phyloP scores from a whole-genome alignment of 1,284 basidiomycete species.

The Fomitopsis palustris region DNA sequence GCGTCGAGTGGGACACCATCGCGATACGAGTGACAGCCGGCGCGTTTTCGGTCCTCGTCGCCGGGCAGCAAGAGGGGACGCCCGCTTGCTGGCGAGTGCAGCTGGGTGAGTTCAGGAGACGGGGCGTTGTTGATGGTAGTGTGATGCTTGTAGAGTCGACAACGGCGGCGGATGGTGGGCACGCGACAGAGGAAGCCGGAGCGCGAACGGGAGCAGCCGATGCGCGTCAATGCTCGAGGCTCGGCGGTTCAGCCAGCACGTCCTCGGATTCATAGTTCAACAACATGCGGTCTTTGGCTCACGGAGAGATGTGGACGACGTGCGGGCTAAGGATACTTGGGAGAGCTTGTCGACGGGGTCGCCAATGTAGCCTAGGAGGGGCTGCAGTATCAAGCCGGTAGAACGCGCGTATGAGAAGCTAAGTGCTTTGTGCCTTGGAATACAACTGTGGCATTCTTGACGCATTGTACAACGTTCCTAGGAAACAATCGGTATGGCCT shows the following conservation, averaged over 20 bases:
- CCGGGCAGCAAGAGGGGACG: neutral
- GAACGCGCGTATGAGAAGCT: too few species aligned
- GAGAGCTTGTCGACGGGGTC: neutral
- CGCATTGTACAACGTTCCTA: too few species aligned
- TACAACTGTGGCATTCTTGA: too few species aligned
- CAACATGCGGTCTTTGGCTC: too few species aligned
- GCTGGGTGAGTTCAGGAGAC: neutral
- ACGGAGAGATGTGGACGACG: constrained; percentile 1
- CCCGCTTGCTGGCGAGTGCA: neutral
- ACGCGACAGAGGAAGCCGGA: neutral
- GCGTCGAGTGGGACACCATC: neutral
- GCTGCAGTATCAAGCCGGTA: too few species aligned
- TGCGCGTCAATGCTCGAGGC: too few species aligned
- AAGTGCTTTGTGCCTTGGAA: too few species aligned
- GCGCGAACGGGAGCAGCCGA: neutral
- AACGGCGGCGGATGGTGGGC: neutral
- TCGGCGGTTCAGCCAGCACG: too few species aligned
- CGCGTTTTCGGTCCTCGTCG: neutral
- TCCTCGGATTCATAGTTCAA: too few species aligned
- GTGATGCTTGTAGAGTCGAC: neutral
- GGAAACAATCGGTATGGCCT: too few species aligned
- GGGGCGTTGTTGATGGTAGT: neutral
- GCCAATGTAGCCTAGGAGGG: neutral
- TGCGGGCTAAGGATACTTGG: neutral
- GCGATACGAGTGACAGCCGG: neutral